These are phyloP conservation scores for Phialophora verrucosa DNA, from an alignment of 2,329 filamentous ascomycete genomes.

Conservation along the genomic window DNA sequence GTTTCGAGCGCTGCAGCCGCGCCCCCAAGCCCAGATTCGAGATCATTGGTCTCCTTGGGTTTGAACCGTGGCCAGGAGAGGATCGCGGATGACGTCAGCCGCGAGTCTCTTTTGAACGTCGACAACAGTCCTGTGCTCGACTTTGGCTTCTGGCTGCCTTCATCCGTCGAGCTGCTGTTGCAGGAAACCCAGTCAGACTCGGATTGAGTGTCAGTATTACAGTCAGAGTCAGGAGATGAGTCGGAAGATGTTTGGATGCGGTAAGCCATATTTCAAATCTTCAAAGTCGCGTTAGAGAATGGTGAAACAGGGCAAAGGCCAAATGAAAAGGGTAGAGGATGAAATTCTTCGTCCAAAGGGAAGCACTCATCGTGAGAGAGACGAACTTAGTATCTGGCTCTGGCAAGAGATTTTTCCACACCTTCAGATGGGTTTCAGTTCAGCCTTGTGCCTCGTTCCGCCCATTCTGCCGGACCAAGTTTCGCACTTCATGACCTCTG, in stretches of 20 bases:
- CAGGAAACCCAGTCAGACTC: slow-evolving; percentile 34
- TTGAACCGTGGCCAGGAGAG: slow-evolving; percentile 1
- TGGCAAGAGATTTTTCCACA: not conserved
- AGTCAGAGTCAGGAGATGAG: slow-evolving; percentile 11
- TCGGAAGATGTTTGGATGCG: slow-evolving; percentile 3
- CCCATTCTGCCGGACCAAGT: not conserved
- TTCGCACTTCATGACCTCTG: not conserved
- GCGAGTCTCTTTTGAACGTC: slow-evolving; percentile 21
- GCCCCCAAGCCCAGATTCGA: slow-evolving; percentile 1
- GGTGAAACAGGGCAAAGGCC: slow-evolving; percentile 10
- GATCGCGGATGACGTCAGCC: slow-evolving; percentile 32
- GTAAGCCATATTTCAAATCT: slow-evolving; percentile 23
- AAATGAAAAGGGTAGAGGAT: not conserved
- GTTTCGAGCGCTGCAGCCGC: slow-evolving; percentile 12
- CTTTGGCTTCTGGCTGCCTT: not conserved
- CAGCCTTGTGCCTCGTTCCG: not conserved
- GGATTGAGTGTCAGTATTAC: slow-evolving; percentile 20
- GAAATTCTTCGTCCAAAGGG: not conserved
- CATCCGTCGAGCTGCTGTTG: slow-evolving; percentile 23
- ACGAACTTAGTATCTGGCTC: not conserved
- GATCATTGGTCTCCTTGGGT: not conserved
- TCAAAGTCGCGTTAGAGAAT: not conserved
- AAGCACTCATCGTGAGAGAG: not conserved
- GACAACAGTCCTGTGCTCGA: slow-evolving; percentile 12
- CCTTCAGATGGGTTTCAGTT: not conserved